A percentile compares a stretch with the other conserved stretches of the same genome.
Evolutionary conservation across 2,329 filamentous ascomycete genomes (phyloP).

Genomic region (Davidsoniella australis): DNA sequence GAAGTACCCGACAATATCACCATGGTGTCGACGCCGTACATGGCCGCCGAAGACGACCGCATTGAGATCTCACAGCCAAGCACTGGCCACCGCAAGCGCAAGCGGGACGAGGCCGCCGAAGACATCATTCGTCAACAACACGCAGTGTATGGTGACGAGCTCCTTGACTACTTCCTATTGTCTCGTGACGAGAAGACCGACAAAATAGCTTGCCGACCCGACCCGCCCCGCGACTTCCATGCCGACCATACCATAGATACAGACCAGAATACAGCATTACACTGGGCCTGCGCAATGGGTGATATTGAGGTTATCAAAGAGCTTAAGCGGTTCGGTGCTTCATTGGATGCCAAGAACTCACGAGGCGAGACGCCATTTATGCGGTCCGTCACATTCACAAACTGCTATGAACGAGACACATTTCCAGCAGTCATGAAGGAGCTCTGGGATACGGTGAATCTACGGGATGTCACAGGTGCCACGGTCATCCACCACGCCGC

Average conservation of each 20-base stretch:
- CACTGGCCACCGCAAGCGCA: conserved; percentile 44
- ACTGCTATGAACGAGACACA: conserved; percentile 85
- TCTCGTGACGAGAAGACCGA: conserved; percentile 52
- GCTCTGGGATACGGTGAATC: conserved; percentile 64
- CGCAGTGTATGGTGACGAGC: conserved; percentile 76
- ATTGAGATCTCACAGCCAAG: conserved; percentile 36
- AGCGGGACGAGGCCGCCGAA: conserved; percentile 45
- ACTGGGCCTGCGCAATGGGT: conserved; percentile 97
- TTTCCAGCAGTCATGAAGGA: conserved; percentile 75
- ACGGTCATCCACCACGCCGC: conserved; percentile 93
- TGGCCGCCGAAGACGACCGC: conserved; percentile 68
- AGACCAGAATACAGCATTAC: conserved; percentile 78
- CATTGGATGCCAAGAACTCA: conserved; percentile 51
- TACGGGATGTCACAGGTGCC: conserved; percentile 61
- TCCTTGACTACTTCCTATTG: conserved; percentile 91
- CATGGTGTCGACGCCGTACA: conserved; percentile 67
- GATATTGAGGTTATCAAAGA: conserved; percentile 83
- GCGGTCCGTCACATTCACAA: conserved; percentile 87
- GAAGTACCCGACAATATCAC: conserved; percentile 73
- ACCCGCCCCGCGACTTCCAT: conserved; percentile 72
- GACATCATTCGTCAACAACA: conserved; percentile 64
- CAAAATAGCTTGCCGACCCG: conserved; percentile 47
- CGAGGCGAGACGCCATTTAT: conserved; percentile 83
- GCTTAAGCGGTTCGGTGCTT: conserved; percentile 64
- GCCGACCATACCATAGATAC: conserved; percentile 87